phyloP scores from a whole-genome alignment of 495 filamentous ascomycete genomes.

The Trichoderma virens region DNA sequence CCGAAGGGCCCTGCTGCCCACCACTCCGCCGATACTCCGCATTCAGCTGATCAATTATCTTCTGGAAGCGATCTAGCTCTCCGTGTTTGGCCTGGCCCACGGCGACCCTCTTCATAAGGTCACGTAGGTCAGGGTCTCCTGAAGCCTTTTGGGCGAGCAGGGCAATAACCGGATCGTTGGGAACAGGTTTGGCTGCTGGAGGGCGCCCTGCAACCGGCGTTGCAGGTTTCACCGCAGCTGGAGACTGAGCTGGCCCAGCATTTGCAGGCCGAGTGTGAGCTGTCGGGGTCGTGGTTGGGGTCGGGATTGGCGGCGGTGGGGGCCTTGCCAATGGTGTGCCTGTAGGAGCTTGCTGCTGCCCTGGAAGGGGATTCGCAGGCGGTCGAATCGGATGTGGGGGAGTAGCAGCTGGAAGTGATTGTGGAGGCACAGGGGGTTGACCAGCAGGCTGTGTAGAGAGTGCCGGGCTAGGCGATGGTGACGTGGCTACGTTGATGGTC shows the following conservation, averaged over 20 bases:
- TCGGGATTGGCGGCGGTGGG: neutral
- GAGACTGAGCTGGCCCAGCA: conserved; percentile 14
- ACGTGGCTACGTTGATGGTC: conserved; percentile 2
- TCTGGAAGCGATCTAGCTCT: conserved; percentile 82
- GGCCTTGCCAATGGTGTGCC: conserved; percentile 24
- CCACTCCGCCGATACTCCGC: conserved; percentile 40
- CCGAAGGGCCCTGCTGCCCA: conserved; percentile 30
- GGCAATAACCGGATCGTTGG: conserved; percentile 90
- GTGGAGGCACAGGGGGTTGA: conserved; percentile 11
- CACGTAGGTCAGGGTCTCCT: conserved; percentile 78
- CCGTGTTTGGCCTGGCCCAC: conserved; percentile 71
- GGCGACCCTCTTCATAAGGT: conserved; percentile 93
- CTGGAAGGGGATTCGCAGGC: conserved; percentile 16
- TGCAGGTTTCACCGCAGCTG: conserved; percentile 21
- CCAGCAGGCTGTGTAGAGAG: neutral
- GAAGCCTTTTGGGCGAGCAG: conserved; percentile 83
- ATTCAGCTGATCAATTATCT: conserved; percentile 86
- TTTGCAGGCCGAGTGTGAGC: neutral
- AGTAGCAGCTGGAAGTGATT: conserved; percentile 16
- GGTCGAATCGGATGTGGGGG: conserved; percentile 16
- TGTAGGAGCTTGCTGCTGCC: conserved; percentile 8
- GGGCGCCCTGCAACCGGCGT: conserved; percentile 20
- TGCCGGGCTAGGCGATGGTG: neutral
- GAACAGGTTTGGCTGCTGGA: conserved; percentile 17
- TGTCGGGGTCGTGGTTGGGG: neutral